phyloP scores from a whole-genome alignment of 1,139 yeast genomes.

The Kazachstania sp. region DNA sequence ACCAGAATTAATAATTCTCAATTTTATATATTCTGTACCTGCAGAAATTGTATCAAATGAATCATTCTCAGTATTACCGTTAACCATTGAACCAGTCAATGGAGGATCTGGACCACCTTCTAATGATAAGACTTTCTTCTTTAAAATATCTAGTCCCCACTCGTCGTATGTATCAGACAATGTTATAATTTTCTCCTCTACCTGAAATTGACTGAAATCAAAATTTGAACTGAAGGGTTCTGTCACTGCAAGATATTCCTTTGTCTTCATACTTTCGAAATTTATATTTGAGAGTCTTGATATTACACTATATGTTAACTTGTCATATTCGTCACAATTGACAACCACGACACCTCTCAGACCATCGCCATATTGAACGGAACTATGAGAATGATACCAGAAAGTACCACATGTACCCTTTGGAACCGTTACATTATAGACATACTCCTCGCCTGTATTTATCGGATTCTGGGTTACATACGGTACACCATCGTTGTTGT shows the following conservation, averaged over 20 bases:
- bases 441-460: slow-evolving; percentile 32
- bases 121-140: slow-evolving; percentile 36
- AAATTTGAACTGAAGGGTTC: slow-evolving; percentile 13
- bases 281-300: slow-evolving; percentile 10
- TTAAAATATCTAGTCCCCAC: slow-evolving; percentile 56
- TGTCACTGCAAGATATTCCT: neutral
- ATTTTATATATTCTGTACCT: slow-evolving; percentile 43
- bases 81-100: slow-evolving; percentile 28
- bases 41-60: slow-evolving; percentile 44
- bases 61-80: slow-evolving; percentile 49
- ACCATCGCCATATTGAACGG: slow-evolving; percentile 44
- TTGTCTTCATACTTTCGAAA: neutral
- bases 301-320: slow-evolving; percentile 33
- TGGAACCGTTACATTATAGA: slow-evolving; percentile 35
- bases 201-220: slow-evolving; percentile 38
- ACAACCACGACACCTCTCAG: slow-evolving; percentile 39
- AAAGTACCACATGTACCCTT: slow-evolving; percentile 39
- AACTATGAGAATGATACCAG: slow-evolving; percentile 46
- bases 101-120: slow-evolving; percentile 30
- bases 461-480: slow-evolving; percentile 39
- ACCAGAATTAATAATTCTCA: slow-evolving; percentile 37
- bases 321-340: slow-evolving; percentile 40
- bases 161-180: slow-evolving; percentile 52
- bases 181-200: slow-evolving; percentile 41
- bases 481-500: slow-evolving; percentile 39